Conservation (phyloP, 2,329 filamentous ascomycete species). For the Aspergillus amoenus region DNA sequence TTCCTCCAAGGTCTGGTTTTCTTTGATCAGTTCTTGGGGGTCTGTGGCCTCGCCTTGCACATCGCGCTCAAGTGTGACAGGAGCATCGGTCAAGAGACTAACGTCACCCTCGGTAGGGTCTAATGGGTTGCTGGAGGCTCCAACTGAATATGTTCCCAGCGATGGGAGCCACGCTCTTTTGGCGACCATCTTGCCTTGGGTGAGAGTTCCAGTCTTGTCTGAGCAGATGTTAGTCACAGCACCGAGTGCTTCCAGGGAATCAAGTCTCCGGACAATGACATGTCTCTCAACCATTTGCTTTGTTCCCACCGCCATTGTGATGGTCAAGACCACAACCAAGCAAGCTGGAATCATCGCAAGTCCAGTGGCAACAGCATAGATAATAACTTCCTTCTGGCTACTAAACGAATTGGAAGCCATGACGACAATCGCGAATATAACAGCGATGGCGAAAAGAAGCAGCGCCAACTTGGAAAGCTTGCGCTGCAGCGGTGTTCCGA, state of each 20-base stretch:
- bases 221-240: slow-evolving; percentile 61
- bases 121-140: slow-evolving; percentile 55
- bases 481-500: slow-evolving; percentile 68
- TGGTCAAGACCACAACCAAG: slow-evolving; percentile 65
- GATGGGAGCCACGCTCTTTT: slow-evolving; percentile 60
- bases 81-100: slow-evolving; percentile 37
- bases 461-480: slow-evolving; percentile 68
- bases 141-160: slow-evolving; percentile 58
- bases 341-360: slow-evolving; percentile 64
- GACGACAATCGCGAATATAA: slow-evolving; percentile 68
- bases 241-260: slow-evolving; percentile 60
- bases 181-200: slow-evolving; percentile 64
- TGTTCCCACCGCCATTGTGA: slow-evolving; percentile 64
- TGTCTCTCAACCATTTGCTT: slow-evolving; percentile 58
- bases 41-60: slow-evolving; percentile 26
- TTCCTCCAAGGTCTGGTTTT: slow-evolving; percentile 52
- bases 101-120: slow-evolving; percentile 56
- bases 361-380: slow-evolving; percentile 61
- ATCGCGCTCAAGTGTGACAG: slow-evolving; percentile 30
- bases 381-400: slow-evolving; percentile 60
- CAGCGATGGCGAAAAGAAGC: slow-evolving; percentile 64
- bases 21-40: slow-evolving; percentile 38
- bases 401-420: slow-evolving; percentile 62
- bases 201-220: slow-evolving; percentile 61
- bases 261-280: slow-evolving; percentile 59